Base-by-base conservation (phyloP, 495 filamentous ascomycete genomes). In the Antarctomyces pellizariae region DNA sequence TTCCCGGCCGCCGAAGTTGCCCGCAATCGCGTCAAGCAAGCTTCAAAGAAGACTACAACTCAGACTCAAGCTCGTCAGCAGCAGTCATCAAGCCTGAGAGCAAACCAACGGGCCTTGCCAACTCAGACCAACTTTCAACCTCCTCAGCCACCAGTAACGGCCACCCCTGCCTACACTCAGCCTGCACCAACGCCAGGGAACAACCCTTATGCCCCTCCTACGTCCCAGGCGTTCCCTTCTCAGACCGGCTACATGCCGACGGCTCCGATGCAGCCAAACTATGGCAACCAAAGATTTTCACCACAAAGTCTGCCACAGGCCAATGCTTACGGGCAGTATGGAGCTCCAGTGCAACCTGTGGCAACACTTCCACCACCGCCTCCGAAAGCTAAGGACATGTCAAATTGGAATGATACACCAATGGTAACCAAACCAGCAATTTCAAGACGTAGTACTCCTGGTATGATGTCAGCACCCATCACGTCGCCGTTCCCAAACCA, bases 341-440 rank as follows among this genome's bases (percentile, higher is more conserved):
- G 49, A 2, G 48, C 39, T 12, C 56, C 57, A 14, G 52, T 52
- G 0, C 47, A 54, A 27, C 43, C 45, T 34, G 41, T 65, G 17
- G 74, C 75, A 13, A 64, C 71, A 15, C 63, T 69, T 2, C 42
- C 48, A 11, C 54, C 59, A 28, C 71, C 76, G 7, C 79, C 80
- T 28, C 60, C 75, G 10, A 74, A 66, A 32, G 60, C 62, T 33
- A 66, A 64, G 32, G 68, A 74, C 32, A 63, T 67, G 22, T 64
- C 66, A 18, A 71, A 72, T 28, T 99, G 86, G 86, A 99, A 99
- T 37, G 86, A 99, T 49, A 68, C 84, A 30, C 86, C 86, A 0
- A 67, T 90, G 37, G 76, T 92, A 15, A 60, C 66, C 16, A 89
- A 83, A 44, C 54, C 71, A 21, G 64, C 72, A 14, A 53, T 60